Evolutionary conservation across 495 filamentous ascomycete species (phyloP).

Genomic region (Friedmanniomyces endolithicus): DNA sequence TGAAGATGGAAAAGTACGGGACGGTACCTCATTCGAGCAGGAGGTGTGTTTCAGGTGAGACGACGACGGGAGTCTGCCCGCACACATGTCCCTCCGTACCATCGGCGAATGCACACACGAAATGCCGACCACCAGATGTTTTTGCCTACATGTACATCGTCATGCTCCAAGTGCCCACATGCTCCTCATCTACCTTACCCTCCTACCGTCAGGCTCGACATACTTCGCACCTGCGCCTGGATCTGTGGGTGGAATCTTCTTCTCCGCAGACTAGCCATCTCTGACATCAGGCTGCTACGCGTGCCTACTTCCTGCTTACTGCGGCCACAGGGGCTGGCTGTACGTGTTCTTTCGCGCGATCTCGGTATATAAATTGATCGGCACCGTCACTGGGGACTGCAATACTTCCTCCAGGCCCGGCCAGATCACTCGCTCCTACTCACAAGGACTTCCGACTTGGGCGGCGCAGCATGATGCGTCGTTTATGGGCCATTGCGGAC

Average conservation of each 20-base stretch:
- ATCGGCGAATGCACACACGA: background rate
- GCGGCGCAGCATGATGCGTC: background rate
- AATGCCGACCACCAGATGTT: background rate
- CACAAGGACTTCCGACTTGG: background rate
- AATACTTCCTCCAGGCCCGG: background rate
- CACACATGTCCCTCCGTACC: background rate
- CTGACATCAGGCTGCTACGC: background rate
- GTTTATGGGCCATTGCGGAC: constrained; percentile 30
- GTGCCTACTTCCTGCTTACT: background rate
- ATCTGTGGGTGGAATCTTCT: background rate
- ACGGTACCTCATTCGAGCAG: too few relatives aligned
- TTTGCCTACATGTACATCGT: background rate
- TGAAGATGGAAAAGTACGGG: too few relatives aligned
- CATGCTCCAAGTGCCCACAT: background rate
- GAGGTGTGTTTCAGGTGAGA: background rate
- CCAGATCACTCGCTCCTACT: background rate
- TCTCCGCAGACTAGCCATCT: background rate
- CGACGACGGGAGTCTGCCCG: background rate
- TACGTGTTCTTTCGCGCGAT: background rate
- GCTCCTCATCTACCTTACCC: background rate
- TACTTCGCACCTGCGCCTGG: background rate
- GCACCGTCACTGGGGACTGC: background rate
- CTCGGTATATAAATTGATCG: background rate
- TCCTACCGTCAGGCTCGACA: background rate
- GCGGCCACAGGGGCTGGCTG: background rate